Evolutionary conservation across 371 early-diverging fungal species (phyloP).

Genomic region (Circinella umbellata): DNA sequence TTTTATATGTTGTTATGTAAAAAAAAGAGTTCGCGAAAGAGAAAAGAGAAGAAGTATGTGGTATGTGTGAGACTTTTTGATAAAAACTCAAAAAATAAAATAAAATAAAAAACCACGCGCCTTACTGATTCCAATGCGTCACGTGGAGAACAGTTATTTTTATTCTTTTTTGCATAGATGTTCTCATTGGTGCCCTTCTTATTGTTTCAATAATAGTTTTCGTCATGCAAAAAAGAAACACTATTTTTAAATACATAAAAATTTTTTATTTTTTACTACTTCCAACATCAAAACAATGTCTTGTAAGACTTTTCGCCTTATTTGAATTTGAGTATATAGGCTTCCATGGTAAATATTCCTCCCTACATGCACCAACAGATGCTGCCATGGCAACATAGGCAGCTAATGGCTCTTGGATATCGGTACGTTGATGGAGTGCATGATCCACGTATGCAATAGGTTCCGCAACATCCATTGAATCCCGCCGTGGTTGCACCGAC

Average conservation of each 20-base stretch:
- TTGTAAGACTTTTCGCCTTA: slow-evolving; percentile 38
- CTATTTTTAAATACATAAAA: neutral
- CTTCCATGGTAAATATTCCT: slow-evolving; percentile 17
- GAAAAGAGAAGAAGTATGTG: too few relatives aligned
- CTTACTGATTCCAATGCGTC: neutral
- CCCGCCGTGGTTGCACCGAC: slow-evolving; percentile 13
- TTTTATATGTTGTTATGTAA: neutral
- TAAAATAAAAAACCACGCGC: too few relatives aligned
- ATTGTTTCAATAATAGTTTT: slow-evolving; percentile 2
- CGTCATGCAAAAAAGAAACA: neutral
- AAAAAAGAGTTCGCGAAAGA: neutral
- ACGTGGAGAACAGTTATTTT: neutral
- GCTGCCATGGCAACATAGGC: slow-evolving; percentile 31
- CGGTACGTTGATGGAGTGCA: slow-evolving; percentile 27
- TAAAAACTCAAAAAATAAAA: too few relatives aligned
- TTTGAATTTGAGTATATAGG: slow-evolving; percentile 33
- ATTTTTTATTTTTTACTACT: slow-evolving; percentile 5
- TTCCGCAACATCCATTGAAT: slow-evolving; percentile 15
- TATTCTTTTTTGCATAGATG: too few relatives aligned
- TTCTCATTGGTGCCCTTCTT: neutral
- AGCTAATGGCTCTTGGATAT: slow-evolving; percentile 33
- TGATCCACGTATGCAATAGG: slow-evolving; percentile 30
- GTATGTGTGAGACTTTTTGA: too few relatives aligned
- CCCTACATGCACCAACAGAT: slow-evolving; percentile 24
- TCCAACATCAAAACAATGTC: slow-evolving; percentile 25